These are phyloP conservation scores for Xylaria digitata DNA, from an alignment of 2,329 filamentous ascomycete species.

Conservation along the genomic window DNA sequence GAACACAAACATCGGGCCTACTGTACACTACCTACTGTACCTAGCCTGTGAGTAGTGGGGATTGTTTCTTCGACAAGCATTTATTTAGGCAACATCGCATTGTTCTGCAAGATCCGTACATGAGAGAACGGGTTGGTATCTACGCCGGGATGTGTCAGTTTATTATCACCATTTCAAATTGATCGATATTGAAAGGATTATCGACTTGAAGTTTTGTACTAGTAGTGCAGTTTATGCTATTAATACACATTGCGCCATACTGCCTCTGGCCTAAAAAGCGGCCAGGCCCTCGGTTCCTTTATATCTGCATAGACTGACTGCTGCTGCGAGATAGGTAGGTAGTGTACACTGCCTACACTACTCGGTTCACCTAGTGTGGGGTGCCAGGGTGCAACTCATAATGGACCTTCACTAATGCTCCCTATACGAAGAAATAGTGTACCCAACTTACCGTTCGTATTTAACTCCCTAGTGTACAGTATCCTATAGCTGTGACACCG, in stretches of 20 bases:
- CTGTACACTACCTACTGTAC: neutral
- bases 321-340: no score
- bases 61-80: neutral
- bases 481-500: no score
- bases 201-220: no score
- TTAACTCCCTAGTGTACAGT: no score
- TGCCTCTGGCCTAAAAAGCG: neutral
- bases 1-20: slow-evolving; percentile 17
- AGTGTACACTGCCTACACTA: no score
- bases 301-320: no score
- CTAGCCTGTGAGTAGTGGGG: neutral
- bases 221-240: no score
- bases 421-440: no score
- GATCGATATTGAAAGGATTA: neutral
- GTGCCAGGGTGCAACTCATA: neutral
- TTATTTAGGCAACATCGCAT: slow-evolving; percentile 1
- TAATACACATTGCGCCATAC: no score
- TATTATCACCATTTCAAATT: neutral
- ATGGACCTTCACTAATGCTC: no score
- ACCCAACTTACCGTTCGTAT: no score
- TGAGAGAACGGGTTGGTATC: neutral
- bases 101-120: neutral
- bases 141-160: neutral
- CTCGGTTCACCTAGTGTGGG: no score
- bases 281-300: slow-evolving; percentile 6